phyloP scores from a whole-genome alignment of 371 early-diverging fungal species.

The Zychaea mexicana region DNA sequence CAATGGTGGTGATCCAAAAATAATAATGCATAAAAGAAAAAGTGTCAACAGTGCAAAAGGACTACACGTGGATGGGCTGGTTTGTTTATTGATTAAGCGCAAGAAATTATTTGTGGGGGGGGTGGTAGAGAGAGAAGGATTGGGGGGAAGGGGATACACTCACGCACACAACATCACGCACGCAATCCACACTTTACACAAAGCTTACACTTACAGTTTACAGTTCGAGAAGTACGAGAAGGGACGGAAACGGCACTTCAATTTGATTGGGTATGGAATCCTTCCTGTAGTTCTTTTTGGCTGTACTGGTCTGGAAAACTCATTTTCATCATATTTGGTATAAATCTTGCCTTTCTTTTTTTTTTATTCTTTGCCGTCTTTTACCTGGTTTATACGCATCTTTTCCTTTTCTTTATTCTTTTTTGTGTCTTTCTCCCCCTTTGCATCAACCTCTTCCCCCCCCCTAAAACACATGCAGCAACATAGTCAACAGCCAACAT shows the following conservation, averaged over 20 bases:
- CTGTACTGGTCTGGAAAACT: constrained; percentile 6
- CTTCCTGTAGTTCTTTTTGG: constrained; percentile 9
- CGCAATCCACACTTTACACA: not conserved
- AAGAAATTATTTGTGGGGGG: not conserved
- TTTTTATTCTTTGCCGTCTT: not conserved
- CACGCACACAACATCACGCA: not conserved
- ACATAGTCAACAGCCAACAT: constrained; percentile 9
- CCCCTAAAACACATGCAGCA: not conserved
- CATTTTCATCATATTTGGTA: constrained; percentile 11
- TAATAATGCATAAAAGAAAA: too few relatives aligned
- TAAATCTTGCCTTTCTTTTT: not conserved
- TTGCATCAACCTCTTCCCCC: not conserved
- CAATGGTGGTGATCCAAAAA: too few relatives aligned
- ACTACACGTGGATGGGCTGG: not conserved
- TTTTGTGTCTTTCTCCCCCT: not conserved
- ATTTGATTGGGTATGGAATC: constrained; percentile 1
- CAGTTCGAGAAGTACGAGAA: constrained; percentile 6
- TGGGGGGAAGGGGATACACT: not conserved
- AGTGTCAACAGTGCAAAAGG: too few relatives aligned
- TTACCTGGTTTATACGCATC: constrained; percentile 1
- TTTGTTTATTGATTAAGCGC: too few relatives aligned
- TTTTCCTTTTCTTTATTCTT: constrained; percentile 6
- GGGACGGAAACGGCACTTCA: constrained; percentile 5
- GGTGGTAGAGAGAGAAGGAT: not conserved
- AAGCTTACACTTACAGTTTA: too few relatives aligned